Evolutionary conservation across 2,329 filamentous ascomycete genomes (phyloP).

Genomic region (Talaromyces sp.): DNA sequence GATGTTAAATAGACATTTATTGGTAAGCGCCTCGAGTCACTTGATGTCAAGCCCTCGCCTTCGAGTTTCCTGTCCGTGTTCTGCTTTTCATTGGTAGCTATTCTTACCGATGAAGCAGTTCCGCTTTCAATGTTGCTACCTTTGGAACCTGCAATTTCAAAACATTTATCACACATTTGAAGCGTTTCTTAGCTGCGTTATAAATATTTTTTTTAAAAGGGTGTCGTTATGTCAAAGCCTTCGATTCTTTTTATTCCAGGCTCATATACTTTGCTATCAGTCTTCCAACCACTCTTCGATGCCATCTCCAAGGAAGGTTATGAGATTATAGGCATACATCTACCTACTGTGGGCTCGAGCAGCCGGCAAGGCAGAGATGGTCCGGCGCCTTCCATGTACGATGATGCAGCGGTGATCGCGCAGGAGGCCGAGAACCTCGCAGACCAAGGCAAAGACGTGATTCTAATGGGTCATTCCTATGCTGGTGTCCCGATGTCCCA

Average conservation of each 20-base stretch:
- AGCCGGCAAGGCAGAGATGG: not conserved
- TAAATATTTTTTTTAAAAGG: not conserved
- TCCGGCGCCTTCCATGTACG: not conserved
- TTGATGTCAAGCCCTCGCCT: too few relatives aligned
- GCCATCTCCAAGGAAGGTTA: not conserved
- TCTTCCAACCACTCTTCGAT: not conserved
- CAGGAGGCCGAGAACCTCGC: not conserved
- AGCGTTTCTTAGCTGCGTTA: not conserved
- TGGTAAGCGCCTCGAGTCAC: too few relatives aligned
- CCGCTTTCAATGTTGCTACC: not conserved
- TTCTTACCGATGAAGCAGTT: too few relatives aligned
- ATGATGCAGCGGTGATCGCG: not conserved
- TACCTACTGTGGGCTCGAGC: not conserved
- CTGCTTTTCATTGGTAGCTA: too few relatives aligned
- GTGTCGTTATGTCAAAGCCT: not conserved
- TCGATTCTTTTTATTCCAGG: not conserved
- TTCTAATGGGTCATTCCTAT: slow-evolving; percentile 15
- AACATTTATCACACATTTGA: not conserved
- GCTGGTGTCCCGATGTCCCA: slow-evolving; percentile 10
- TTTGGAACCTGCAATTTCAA: not conserved
- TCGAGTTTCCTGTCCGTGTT: too few relatives aligned
- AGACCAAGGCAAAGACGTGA: slow-evolving; percentile 1
- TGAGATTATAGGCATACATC: not conserved
- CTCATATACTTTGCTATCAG: not conserved
- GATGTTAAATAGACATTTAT: too few relatives aligned